Conservation (phyloP, 192 early-diverging fungal species). For the Phlyctochytrium planicorne region DNA sequence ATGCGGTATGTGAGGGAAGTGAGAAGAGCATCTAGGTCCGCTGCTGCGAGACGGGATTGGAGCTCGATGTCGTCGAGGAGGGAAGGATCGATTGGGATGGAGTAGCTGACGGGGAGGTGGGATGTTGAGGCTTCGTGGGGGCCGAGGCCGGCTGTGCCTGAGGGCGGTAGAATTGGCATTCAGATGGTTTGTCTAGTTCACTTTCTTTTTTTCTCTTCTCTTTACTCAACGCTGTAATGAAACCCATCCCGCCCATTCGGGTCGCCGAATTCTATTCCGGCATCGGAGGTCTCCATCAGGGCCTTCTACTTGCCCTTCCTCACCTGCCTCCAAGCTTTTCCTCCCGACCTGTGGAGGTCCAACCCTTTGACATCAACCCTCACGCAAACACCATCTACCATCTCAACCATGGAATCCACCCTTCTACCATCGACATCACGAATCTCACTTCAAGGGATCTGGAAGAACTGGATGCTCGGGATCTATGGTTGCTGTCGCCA, state of each 20-base stretch:
- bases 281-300: conserved; percentile 58
- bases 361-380: conserved; percentile 86
- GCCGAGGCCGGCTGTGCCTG: background rate
- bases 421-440: conserved; percentile 21
- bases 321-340: conserved; percentile 38
- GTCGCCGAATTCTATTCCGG: conserved; percentile 58
- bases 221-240: too few relatives aligned
- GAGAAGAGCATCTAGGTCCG: conserved; percentile 18
- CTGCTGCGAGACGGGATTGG: conserved; percentile 21
- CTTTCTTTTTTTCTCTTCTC: too few relatives aligned
- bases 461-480: conserved; percentile 7
- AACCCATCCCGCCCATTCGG: too few relatives aligned
- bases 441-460: conserved; percentile 4
- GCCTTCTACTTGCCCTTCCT: background rate
- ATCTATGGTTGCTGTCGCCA: conserved; percentile 81
- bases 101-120: background rate
- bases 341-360: conserved; percentile 51
- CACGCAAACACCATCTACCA: conserved; percentile 66
- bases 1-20: conserved; percentile 20
- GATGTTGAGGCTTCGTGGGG: background rate
- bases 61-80: conserved; percentile 40
- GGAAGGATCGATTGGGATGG: conserved; percentile 39
- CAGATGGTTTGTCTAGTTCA: too few relatives aligned
- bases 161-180: background rate
- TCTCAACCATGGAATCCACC: conserved; percentile 32